Evolutionary conservation across 441 rosid species (phyloP).

Genomic region (Erodium chrysanthum): DNA sequence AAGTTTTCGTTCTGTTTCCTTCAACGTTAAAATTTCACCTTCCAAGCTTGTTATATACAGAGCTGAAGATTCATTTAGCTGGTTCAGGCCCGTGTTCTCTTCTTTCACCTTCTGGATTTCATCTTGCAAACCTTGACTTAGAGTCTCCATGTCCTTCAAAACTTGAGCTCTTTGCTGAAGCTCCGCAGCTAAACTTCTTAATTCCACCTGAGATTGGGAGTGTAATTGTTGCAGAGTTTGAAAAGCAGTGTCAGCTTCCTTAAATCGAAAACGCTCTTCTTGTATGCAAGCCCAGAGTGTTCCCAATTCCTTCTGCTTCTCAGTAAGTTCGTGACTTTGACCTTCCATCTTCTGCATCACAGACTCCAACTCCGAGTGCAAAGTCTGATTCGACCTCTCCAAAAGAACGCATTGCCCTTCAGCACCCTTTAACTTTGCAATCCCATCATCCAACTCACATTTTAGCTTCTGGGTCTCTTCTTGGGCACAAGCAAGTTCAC

Average conservation of each 20-base stretch:
- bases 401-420: constrained; percentile 69
- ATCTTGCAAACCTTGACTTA: constrained; percentile 42
- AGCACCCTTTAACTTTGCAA: constrained; percentile 53
- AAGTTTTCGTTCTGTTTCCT: constrained; percentile 63
- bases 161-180: constrained; percentile 50
- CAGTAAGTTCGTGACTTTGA: constrained; percentile 67
- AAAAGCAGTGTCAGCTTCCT: constrained; percentile 95
- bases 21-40: constrained; percentile 52
- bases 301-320: constrained; percentile 81
- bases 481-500: constrained; percentile 42
- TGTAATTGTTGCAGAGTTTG: constrained; percentile 87
- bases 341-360: constrained; percentile 42
- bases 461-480: constrained; percentile 64
- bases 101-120: constrained; percentile 51
- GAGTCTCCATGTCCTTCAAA: constrained; percentile 57
- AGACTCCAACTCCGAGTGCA: constrained; percentile 59
- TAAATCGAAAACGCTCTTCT: constrained; percentile 68
- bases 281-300: constrained; percentile 75
- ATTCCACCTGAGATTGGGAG: constrained; percentile 88
- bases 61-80: constrained; percentile 62
- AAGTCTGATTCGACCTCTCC: constrained; percentile 66
- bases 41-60: constrained; percentile 55
- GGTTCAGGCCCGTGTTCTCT: constrained; percentile 48
- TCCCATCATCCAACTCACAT: constrained; percentile 53
- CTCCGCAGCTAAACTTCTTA: constrained; percentile 54